Conservation (phyloP, 176 grass and related monocot genomes). For the Aechmea fasciata region DNA sequence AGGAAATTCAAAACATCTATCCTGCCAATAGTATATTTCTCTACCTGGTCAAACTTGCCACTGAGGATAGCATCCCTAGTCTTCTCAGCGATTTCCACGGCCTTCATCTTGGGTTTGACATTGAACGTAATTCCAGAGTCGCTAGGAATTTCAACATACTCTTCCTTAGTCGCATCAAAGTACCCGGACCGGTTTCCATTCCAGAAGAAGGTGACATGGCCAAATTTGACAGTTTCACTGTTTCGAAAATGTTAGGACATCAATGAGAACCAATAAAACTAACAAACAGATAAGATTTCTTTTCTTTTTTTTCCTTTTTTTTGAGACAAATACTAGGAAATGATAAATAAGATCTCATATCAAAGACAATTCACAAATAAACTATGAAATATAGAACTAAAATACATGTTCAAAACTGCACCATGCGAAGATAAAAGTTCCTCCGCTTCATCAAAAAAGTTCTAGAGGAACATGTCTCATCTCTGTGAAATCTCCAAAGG, state of each 20-base stretch:
- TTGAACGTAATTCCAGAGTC: constrained; percentile 97
- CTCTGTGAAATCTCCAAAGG: neutral
- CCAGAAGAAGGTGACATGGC: constrained; percentile 99
- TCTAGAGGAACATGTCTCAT: neutral
- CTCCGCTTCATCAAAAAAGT: too few relatives aligned
- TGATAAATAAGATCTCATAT: too few relatives aligned
- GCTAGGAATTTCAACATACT: constrained; percentile 89
- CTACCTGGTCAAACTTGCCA: constrained; percentile 91
- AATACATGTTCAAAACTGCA: too few relatives aligned
- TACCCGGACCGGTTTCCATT: constrained; percentile 98
- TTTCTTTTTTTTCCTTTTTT: too few relatives aligned
- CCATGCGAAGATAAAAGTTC: too few relatives aligned
- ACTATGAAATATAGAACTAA: too few relatives aligned
- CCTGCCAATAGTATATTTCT: neutral
- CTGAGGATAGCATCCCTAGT: constrained; percentile 75
- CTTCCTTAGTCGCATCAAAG: constrained; percentile 78
- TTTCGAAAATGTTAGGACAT: neutral
- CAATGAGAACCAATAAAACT: too few relatives aligned
- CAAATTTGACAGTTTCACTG: constrained; percentile 98
- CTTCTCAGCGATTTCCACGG: constrained; percentile 86
- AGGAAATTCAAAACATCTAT: constrained; percentile 3
- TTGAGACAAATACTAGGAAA: too few relatives aligned
- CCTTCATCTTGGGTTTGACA: constrained; percentile 94
- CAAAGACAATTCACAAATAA: too few relatives aligned
- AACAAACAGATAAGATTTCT: neutral